phyloP scores from a whole-genome alignment of 75 land plant species.

The Picea sitchensis region DNA sequence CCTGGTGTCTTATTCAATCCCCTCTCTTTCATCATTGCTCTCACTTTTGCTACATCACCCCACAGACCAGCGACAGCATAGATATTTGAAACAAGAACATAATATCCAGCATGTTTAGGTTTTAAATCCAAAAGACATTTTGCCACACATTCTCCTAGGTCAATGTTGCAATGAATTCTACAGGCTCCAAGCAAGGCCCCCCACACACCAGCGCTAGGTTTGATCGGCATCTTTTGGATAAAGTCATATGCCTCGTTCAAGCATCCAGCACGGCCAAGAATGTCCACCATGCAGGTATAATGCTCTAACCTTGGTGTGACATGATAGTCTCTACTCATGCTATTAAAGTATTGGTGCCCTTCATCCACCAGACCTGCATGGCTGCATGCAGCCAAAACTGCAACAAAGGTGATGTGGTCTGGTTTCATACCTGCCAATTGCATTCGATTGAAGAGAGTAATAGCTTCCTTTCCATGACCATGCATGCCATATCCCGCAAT shows the following conservation, averaged over 20 bases:
- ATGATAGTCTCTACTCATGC: slow-evolving; percentile 37
- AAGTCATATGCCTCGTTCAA: slow-evolving; percentile 51
- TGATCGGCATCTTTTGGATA: slow-evolving; percentile 39
- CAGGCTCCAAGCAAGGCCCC: slow-evolving; percentile 59
- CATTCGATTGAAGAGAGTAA: not conserved
- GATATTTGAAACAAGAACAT: slow-evolving; percentile 60
- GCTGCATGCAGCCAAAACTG: slow-evolving; percentile 29
- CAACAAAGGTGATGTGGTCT: not conserved
- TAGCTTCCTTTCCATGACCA: not conserved
- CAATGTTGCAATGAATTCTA: slow-evolving; percentile 30
- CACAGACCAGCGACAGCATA: slow-evolving; percentile 65
- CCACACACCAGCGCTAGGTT: slow-evolving; percentile 42
- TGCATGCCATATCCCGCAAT: not conserved
- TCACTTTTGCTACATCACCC: slow-evolving; percentile 46
- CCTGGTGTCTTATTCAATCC: slow-evolving; percentile 48
- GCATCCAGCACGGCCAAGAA: slow-evolving; percentile 63
- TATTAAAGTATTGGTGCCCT: slow-evolving; percentile 40
- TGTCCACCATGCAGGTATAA: slow-evolving; percentile 64
- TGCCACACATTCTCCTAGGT: slow-evolving; percentile 50
- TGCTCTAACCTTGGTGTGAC: slow-evolving; percentile 50
- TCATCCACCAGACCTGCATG: slow-evolving; percentile 57
- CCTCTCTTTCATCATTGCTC: slow-evolving; percentile 34
- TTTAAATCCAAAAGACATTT: slow-evolving; percentile 35
- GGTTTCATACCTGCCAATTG: not conserved
- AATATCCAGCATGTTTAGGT: slow-evolving; percentile 41